A percentile compares a stretch with the other conserved stretches of the same genome.
Conservation (phyloP, 306 rosid species). For the Adenanthera pavonina region DNA sequence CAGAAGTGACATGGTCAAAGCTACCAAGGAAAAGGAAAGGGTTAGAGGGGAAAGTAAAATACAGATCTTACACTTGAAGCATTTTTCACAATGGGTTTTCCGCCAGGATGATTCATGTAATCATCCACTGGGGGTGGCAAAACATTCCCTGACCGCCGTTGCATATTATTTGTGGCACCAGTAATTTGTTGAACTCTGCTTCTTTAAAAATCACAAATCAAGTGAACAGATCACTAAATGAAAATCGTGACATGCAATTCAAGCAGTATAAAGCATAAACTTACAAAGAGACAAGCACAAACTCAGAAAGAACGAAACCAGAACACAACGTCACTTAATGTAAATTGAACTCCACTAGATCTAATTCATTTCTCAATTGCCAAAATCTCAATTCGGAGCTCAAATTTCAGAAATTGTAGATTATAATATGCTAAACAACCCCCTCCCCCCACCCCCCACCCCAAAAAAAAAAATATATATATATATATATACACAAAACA, state of each 20-base stretch:
- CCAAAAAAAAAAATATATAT: no score
- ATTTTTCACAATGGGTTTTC: constrained; percentile 66
- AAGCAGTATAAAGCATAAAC: constrained; percentile 11
- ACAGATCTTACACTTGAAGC: constrained; percentile 69
- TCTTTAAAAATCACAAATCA: constrained; percentile 63
- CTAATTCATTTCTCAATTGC: background rate
- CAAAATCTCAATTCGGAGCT: background rate
- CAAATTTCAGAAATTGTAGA: background rate
- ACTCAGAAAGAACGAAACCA: background rate
- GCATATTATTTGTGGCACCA: constrained; percentile 71
- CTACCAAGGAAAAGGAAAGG: background rate
- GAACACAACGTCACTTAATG: background rate
- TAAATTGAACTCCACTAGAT: constrained; percentile 11
- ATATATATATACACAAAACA: no score
- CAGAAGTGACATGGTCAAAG: background rate
- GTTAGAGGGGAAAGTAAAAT: background rate
- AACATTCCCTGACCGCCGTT: constrained; percentile 76
- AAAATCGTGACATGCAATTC: constrained; percentile 37
- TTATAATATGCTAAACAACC: background rate
- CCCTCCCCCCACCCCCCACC: background rate
- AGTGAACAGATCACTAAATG: constrained; percentile 45
- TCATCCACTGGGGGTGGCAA: constrained; percentile 91
- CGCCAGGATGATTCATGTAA: constrained; percentile 53
- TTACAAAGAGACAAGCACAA: constrained; percentile 6
- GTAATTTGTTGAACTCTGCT: constrained; percentile 95